phyloP scores from a whole-genome alignment of 768 basidiomycete species.

The Tricholoma hemisulphureum region DNA sequence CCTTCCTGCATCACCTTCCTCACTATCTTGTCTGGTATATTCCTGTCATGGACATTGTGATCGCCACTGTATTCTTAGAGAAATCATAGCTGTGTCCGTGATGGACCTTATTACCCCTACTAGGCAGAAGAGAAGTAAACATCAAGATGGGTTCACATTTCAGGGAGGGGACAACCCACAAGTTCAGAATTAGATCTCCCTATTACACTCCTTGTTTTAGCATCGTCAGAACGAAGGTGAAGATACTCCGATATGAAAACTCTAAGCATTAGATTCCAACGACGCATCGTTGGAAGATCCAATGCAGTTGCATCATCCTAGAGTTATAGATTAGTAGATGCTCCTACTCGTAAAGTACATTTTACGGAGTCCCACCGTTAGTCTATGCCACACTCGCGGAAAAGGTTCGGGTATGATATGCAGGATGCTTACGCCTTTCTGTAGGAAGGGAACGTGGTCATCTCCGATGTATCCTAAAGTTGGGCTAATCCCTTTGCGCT shows the following conservation, averaged over 20 bases:
- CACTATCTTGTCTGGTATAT: neutral
- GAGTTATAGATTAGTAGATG: neutral
- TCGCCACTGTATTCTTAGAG: neutral
- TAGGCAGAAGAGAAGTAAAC: constrained; percentile 6
- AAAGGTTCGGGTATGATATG: constrained; percentile 91
- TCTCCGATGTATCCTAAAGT: constrained; percentile 73
- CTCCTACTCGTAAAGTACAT: neutral
- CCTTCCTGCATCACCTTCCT: neutral
- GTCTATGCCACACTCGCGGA: constrained; percentile 85
- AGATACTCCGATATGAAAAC: constrained; percentile 92
- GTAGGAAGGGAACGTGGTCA: constrained; percentile 91
- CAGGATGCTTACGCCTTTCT: constrained; percentile 78
- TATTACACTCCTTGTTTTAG: constrained; percentile 25
- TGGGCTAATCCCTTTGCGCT: constrained; percentile 38
- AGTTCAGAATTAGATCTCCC: constrained; percentile 45
- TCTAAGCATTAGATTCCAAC: constrained; percentile 87
- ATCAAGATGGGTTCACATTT: constrained; percentile 1
- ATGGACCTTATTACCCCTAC: constrained; percentile 17
- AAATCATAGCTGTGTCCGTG: neutral
- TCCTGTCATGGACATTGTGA: neutral
- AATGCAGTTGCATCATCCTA: constrained; percentile 90
- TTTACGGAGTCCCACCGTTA: constrained; percentile 48
- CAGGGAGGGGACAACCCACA: constrained; percentile 36
- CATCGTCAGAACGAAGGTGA: constrained; percentile 53
- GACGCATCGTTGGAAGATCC: constrained; percentile 78